Evolutionary conservation across 768 basidiomycete species (phyloP), one percentile per base, ranked within the genome.

Genomic region (Collybia nuda): DNA sequence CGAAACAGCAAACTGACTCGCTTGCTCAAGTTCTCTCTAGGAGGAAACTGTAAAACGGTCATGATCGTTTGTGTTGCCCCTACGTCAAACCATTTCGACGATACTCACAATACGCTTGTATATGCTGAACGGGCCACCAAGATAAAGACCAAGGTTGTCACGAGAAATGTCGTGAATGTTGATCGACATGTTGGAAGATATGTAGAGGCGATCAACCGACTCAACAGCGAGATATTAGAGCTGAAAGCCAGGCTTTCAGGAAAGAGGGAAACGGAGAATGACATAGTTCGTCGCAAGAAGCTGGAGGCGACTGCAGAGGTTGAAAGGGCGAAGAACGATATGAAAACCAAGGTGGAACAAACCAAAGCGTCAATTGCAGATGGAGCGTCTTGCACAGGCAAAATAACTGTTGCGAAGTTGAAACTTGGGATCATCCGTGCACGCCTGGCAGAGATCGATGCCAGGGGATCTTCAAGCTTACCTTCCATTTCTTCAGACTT

Each of bases 61-160:
- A 99, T 98, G 97, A 93, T 98, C 56, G 96, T 98, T 54, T 98
- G 97, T 65, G 78, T 99, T 41, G 94, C 94, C 0, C 97, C 97
- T 1, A 93, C 94, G 4, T 94, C 93, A 32, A 81, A 81, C 32
- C 94, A 99, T 70, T 97, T 98, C 66, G 97, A 98, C 63, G 97
- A 99, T 66, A 98, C 97, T 26, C 93, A 97, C 66, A 99, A 99
- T 65, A 98, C 97, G 2, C 86, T 99, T 42, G 76, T 97, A 53
- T 99, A 98, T 67, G 97, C 97, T 19, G 95, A 99, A 60, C 88
- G 95, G 40, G 96, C 97, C 22, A 97, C 97, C 52, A 93, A 94
- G 74, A 98, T 99, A 71, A 95, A 95, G 75, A 98, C 96, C 15
- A 96, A 93, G 66, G 93, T 98, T 48, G 86, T 98, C 52, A 94